Evolutionary conservation across 169 alveolate genomes (phyloP).

Genomic region (Amoebophrya sp.): DNA sequence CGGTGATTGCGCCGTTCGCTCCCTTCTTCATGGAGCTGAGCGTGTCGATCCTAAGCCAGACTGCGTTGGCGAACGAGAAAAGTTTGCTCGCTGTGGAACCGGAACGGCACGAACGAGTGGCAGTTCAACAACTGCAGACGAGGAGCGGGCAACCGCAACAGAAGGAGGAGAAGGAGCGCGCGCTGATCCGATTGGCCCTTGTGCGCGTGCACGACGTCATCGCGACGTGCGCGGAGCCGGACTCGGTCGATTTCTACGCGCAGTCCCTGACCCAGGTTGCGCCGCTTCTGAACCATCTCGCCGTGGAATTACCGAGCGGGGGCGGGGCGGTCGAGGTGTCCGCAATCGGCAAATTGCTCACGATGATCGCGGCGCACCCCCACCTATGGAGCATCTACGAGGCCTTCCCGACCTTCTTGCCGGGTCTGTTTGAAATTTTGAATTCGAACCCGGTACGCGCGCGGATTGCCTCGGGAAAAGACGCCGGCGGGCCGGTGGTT

Average conservation of each 20-base stretch:
- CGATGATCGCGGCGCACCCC: not conserved
- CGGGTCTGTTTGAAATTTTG: not conserved
- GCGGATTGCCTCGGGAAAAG: not conserved
- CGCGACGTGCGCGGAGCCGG: not conserved
- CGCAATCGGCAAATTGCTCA: not conserved
- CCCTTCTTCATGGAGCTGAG: not conserved
- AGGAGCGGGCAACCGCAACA: not conserved
- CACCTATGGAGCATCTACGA: not conserved
- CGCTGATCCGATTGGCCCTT: not conserved
- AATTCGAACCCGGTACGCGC: not conserved
- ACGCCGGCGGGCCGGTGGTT: not conserved
- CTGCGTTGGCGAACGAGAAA: not conserved
- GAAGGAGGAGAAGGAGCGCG: not conserved
- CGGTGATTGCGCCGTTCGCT: not conserved
- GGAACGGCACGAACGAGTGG: not conserved
- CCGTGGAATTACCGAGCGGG: not conserved
- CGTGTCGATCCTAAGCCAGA: not conserved
- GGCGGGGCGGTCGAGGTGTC: not conserved
- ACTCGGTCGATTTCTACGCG: not conserved
- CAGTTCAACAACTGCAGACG: not conserved
- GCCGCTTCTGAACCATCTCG: not conserved
- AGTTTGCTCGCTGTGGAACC: not conserved
- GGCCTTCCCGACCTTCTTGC: not conserved
- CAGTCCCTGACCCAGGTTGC: not conserved
- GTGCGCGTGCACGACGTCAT: not conserved